Conservation (phyloP, 2,329 filamentous ascomycete genomes). For the Pseudogymnoascus sp. region DNA sequence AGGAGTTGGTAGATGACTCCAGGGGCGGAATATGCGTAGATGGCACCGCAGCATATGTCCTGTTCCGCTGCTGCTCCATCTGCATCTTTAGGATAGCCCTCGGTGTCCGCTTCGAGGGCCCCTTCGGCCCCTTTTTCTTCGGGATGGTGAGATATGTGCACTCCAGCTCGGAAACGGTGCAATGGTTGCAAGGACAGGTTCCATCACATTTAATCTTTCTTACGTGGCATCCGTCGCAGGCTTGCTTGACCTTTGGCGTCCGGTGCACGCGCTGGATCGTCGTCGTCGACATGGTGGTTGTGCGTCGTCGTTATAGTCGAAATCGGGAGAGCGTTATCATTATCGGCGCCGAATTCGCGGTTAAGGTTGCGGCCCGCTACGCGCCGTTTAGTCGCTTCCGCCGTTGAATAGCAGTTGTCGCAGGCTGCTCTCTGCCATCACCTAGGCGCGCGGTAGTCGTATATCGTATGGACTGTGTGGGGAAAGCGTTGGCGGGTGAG, state of each 20-base stretch:
- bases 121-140: constrained; percentile 29
- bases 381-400: background rate
- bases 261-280: background rate
- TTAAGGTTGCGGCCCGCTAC: background rate
- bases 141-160: constrained; percentile 29
- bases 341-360: background rate
- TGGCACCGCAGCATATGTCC: background rate
- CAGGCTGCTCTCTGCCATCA: background rate
- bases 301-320: background rate
- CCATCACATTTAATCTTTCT: constrained; percentile 29
- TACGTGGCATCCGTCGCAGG: constrained; percentile 28
- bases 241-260: constrained; percentile 22
- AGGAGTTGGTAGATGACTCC: constrained; percentile 13
- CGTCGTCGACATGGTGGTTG: background rate
- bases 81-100: background rate
- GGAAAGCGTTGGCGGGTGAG: background rate
- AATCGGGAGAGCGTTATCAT: background rate
- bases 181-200: constrained; percentile 24
- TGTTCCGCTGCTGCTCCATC: background rate
- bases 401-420: background rate
- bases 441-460: background rate
- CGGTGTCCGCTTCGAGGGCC: constrained; percentile 29
- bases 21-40: background rate
- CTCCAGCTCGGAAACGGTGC: constrained; percentile 12
- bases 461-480: background rate